Conservation (phyloP, 805 yeast genomes). For the Ogataea nakhonphanomensis region DNA sequence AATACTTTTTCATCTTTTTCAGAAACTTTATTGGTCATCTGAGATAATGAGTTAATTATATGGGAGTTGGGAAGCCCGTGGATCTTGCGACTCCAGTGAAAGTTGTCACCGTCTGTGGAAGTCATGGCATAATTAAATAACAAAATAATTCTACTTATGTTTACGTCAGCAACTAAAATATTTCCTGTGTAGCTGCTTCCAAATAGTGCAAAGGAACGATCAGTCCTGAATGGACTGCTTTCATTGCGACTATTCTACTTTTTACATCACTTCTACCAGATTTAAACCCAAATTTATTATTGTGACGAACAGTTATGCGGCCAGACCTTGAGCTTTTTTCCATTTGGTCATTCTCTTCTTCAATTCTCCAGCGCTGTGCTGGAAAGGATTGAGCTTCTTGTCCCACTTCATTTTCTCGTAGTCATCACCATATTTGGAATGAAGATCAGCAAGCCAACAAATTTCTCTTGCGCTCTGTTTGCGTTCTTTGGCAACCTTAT, state of each 20-base stretch:
- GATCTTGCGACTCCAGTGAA: slow-evolving; percentile 15
- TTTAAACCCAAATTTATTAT: too few relatives aligned
- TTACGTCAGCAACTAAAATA: too few relatives aligned
- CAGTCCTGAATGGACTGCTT: too few relatives aligned
- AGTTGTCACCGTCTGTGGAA: background rate
- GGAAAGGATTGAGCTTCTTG: slow-evolving; percentile 73
- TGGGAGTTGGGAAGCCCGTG: slow-evolving; percentile 14
- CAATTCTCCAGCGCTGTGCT: slow-evolving; percentile 82
- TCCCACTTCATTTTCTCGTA: slow-evolving; percentile 92
- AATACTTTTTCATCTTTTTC: slow-evolving; percentile 21
- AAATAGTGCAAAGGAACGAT: too few relatives aligned
- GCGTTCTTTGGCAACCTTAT: slow-evolving; percentile 45
- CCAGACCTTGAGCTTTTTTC: slow-evolving; percentile 42
- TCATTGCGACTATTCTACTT: too few relatives aligned
- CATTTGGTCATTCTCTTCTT: slow-evolving; percentile 68
- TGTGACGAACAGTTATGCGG: background rate
- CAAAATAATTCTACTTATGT: background rate
- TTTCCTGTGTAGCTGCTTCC: too few relatives aligned
- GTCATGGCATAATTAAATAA: background rate
- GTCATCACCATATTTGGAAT: slow-evolving; percentile 82
- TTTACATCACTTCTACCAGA: too few relatives aligned
- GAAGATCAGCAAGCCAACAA: slow-evolving; percentile 63
- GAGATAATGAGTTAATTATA: slow-evolving; percentile 5
- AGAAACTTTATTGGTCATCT: slow-evolving; percentile 7
- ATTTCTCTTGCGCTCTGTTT: slow-evolving; percentile 67